These are phyloP conservation scores for Rhexocercosporidium sp. DNA, from an alignment of 2,329 filamentous ascomycete genomes.

Conservation along the genomic window DNA sequence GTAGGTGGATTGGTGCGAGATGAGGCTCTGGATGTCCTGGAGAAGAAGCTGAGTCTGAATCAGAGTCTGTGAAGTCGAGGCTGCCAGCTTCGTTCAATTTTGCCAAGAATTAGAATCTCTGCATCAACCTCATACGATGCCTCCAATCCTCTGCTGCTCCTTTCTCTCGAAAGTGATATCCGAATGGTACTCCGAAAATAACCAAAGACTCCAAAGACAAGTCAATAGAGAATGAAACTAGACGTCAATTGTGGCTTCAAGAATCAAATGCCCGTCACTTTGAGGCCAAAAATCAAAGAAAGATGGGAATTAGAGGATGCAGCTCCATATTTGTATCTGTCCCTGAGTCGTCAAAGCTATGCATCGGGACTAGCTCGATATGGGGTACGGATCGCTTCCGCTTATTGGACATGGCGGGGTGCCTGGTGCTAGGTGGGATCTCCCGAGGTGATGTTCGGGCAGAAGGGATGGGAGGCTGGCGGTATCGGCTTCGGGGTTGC, in stretches of 20 bases:
- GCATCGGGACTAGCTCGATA: constrained; percentile 11
- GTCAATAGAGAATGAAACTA: too few relatives aligned
- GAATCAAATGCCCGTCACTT: too few relatives aligned
- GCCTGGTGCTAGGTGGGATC: background rate
- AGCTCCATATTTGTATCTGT: background rate
- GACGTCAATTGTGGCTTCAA: too few relatives aligned
- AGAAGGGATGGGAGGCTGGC: constrained; percentile 19
- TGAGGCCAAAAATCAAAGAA: background rate
- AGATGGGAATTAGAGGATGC: background rate
- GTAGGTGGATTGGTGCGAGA: background rate
- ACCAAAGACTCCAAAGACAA: too few relatives aligned
- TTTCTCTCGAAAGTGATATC: background rate
- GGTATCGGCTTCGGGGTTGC: constrained; percentile 9
- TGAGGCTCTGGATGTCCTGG: background rate
- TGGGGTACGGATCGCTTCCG: constrained; percentile 23
- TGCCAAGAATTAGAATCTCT: background rate
- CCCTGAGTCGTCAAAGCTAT: background rate
- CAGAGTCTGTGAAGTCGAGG: background rate
- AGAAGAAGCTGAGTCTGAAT: background rate
- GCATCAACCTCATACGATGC: background rate
- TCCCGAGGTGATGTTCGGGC: constrained; percentile 11
- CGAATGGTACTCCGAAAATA: background rate
- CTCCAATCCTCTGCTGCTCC: too few relatives aligned
- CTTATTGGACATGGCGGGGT: constrained; percentile 3
- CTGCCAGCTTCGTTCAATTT: background rate